These are phyloP conservation scores for Suillus tomentosus DNA, from an alignment of 768 basidiomycete genomes.

Conservation along the genomic window DNA sequence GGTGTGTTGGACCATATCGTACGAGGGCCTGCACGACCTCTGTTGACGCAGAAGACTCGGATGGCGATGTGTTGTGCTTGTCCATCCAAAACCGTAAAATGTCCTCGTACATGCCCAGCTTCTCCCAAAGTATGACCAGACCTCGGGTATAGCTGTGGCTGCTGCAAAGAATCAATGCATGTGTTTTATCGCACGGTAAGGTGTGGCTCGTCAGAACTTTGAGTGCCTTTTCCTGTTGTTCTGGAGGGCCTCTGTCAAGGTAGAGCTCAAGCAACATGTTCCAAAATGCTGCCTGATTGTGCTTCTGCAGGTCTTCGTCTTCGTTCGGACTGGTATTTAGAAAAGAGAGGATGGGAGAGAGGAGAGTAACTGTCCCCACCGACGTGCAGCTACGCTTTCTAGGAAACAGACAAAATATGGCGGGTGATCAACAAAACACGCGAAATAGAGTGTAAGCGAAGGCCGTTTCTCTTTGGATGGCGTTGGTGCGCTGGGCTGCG, in stretches of 20 bases:
- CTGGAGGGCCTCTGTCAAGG: slow-evolving; percentile 45
- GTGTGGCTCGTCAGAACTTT: slow-evolving; percentile 60
- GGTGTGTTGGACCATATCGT: slow-evolving; percentile 70
- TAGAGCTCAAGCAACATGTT: slow-evolving; percentile 95
- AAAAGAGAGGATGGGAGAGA: slow-evolving; percentile 31
- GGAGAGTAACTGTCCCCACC: slow-evolving; percentile 77
- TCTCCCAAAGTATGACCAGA: slow-evolving; percentile 89
- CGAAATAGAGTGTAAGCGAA: slow-evolving; percentile 86
- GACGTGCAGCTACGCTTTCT: slow-evolving; percentile 75
- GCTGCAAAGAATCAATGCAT: slow-evolving; percentile 92
- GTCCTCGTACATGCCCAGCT: slow-evolving; percentile 96
- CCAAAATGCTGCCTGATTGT: slow-evolving; percentile 87
- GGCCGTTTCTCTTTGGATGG: slow-evolving; percentile 46
- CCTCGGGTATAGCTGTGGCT: slow-evolving; percentile 80
- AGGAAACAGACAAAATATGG: slow-evolving; percentile 83
- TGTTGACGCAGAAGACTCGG: slow-evolving; percentile 30
- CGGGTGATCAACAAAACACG: slow-evolving; percentile 91
- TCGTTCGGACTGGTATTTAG: slow-evolving; percentile 22
- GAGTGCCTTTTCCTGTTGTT: slow-evolving; percentile 61
- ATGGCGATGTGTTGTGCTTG: slow-evolving; percentile 49
- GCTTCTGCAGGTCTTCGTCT: slow-evolving; percentile 54
- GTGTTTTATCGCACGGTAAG: slow-evolving; percentile 83
- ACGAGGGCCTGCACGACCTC: slow-evolving; percentile 72
- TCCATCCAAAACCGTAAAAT: slow-evolving; percentile 94
- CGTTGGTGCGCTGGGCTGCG: slow-evolving; percentile 30